Conservation (phyloP, 306 rosid genomes). For the Pterocarpus macrocarpus region DNA sequence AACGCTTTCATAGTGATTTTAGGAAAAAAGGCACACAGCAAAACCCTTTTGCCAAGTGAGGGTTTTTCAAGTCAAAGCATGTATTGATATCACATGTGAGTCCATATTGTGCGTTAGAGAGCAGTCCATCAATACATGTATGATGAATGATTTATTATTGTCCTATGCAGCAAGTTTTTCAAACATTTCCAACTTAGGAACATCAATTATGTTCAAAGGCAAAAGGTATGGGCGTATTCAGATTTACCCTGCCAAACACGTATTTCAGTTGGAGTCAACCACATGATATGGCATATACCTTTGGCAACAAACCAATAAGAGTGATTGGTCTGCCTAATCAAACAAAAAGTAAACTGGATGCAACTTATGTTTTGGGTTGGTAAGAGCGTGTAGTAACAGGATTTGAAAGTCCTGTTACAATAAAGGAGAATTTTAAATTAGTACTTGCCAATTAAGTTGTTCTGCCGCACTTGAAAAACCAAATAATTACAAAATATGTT, state of each 20-base stretch:
- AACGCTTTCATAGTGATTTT: constrained; percentile 9
- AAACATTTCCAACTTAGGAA: constrained; percentile 32
- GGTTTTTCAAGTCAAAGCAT: constrained; percentile 44
- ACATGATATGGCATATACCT: not conserved
- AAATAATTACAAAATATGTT: too few relatives aligned
- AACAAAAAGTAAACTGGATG: not conserved
- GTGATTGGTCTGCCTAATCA: constrained; percentile 15
- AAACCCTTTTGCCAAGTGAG: constrained; percentile 6
- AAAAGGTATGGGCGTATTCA: constrained; percentile 1
- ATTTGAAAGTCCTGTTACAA: too few relatives aligned
- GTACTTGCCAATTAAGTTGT: too few relatives aligned
- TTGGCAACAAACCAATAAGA: not conserved
- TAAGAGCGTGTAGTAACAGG: not conserved
- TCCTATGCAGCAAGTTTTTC: constrained; percentile 43
- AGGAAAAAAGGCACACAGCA: constrained; percentile 16
- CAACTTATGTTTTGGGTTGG: not conserved
- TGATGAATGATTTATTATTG: constrained; percentile 43
- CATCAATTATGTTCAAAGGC: not conserved
- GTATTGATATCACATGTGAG: constrained; percentile 43
- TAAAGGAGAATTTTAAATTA: too few relatives aligned
- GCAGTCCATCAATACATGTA: constrained; percentile 35
- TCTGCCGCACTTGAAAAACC: too few relatives aligned
- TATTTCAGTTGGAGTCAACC: constrained; percentile 18
- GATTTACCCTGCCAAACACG: constrained; percentile 39
- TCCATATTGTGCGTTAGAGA: constrained; percentile 31